phyloP scores from a whole-genome alignment of 2,329 filamentous ascomycete species.

The Xylariaceae sp. region DNA sequence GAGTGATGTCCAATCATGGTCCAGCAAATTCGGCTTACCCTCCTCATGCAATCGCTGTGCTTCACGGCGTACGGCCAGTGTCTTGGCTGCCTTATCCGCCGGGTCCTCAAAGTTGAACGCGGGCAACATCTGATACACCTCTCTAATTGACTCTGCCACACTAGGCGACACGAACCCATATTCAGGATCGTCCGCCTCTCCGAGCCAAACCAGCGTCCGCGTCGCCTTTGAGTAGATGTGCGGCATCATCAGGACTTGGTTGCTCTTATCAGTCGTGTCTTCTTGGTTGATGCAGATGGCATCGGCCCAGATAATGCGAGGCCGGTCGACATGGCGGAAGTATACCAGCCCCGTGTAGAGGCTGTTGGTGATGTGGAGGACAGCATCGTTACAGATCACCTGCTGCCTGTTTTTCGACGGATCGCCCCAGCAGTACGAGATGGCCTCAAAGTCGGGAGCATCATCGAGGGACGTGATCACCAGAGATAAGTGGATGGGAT shows the following conservation, averaged over 20 bases:
- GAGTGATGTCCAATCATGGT: conserved; percentile 11
- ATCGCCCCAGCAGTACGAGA: conserved; percentile 7
- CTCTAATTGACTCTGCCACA: conserved; percentile 1
- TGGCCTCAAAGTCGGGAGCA: conserved; percentile 6
- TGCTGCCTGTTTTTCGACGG: neutral
- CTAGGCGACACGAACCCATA: conserved; percentile 1
- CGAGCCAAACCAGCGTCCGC: conserved; percentile 8
- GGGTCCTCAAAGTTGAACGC: neutral
- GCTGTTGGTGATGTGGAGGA: conserved; percentile 6
- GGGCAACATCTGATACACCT: neutral
- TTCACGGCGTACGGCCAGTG: neutral
- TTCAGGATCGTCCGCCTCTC: neutral
- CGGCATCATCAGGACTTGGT: conserved; percentile 9
- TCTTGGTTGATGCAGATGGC: conserved; percentile 10
- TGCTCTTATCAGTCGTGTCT: conserved; percentile 3
- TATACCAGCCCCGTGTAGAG: conserved; percentile 5
- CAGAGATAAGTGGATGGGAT: conserved; percentile 4
- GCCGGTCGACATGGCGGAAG: conserved; percentile 9
- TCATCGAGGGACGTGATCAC: neutral
- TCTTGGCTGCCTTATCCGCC: neutral
- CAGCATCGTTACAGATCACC: conserved; percentile 3
- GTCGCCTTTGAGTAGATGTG: conserved; percentile 12
- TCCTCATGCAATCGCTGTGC: neutral
- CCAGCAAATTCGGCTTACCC: conserved; percentile 7
- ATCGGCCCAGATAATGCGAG: conserved; percentile 11